Evolutionary conservation across 805 yeast species (phyloP).

Genomic region (Ogataea nitratoaversa): DNA sequence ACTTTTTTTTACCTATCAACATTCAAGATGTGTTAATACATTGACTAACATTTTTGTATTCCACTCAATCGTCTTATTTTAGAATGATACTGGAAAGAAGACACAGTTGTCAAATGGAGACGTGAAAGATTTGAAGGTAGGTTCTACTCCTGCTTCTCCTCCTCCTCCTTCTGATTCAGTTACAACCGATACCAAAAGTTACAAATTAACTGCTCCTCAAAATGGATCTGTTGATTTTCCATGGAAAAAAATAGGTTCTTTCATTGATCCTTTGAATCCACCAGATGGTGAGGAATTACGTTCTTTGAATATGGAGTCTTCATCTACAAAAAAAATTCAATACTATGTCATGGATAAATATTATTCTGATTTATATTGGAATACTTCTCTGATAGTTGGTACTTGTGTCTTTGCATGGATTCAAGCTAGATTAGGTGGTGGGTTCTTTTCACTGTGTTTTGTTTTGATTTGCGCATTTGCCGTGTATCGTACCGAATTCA

Average conservation of each 20-base stretch:
- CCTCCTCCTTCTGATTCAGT: not conserved
- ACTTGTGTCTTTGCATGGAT: conserved; percentile 72
- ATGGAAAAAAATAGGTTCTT: conserved; percentile 33
- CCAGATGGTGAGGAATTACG: conserved; percentile 16
- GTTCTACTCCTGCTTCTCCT: not conserved
- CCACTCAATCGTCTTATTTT: no score
- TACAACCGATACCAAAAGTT: not conserved
- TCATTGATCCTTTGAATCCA: conserved; percentile 24
- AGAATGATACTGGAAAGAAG: not conserved
- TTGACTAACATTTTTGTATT: not conserved
- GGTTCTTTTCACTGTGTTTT: conserved; percentile 57
- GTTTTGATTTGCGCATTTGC: conserved; percentile 60
- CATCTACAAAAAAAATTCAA: conserved; percentile 37
- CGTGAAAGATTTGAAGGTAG: not conserved
- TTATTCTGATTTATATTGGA: conserved; percentile 70
- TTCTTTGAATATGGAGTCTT: conserved; percentile 10
- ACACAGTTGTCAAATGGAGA: not conserved
- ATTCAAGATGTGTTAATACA: no score
- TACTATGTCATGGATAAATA: conserved; percentile 64
- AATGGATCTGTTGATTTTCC: conserved; percentile 25
- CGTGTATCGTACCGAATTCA: conserved; percentile 66
- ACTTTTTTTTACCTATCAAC: no score
- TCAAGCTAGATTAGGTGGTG: conserved; percentile 58
- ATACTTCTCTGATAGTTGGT: conserved; percentile 58
- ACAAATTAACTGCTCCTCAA: conserved; percentile 4